Base-by-base conservation (phyloP, 768 basidiomycete genomes). In the Trametes elegans region DNA sequence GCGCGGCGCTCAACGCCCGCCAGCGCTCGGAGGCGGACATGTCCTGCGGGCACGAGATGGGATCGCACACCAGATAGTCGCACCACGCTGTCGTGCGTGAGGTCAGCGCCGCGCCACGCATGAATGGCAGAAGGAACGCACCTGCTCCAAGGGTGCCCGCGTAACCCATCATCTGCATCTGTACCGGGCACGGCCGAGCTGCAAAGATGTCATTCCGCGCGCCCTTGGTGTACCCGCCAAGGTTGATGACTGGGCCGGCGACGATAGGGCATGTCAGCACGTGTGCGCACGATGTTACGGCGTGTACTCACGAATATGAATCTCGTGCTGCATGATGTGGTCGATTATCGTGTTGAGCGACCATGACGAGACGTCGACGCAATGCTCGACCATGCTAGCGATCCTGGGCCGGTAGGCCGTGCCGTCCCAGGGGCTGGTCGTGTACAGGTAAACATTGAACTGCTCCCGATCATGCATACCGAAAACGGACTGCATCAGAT, bases 401-500 rank as follows among this genome's bases (percentile, higher is more conserved):
- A 79, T 79, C 53, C 76, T 67, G 11, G 58, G 65, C 19, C 79
- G 72, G 63, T 77, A 76, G 13, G 66, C 51, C 5, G 78, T 77
- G 19, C 73, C 72, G 56, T 81, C 79, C 32, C 74, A 71, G n/a
- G 74, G 64, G 49, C 73, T 77, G 14, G 77, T 79, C 9, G 80
- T 79, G 58, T 81, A 81, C 29, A 77, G 70, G 53, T 67, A 76
- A 5, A 79, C 62, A 21, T 70, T 71, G 63, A 79, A 78, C 2
- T 60, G 65, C n/a, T 60, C 45, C 19, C 51, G 62, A 61, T 78
- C 67, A 59, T 80, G 78, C 57, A 76, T 65, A 14, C 68, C 62
- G 57, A 80, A 80, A 36, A 76, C 77, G 14, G 74, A 76, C 58
- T 77, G 77, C 76, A 79, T 81, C 46, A 81, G 71, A 58, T 81